phyloP scores from a whole-genome alignment of 2,329 filamentous ascomycete species.

The Incumbomyces delicatus region DNA sequence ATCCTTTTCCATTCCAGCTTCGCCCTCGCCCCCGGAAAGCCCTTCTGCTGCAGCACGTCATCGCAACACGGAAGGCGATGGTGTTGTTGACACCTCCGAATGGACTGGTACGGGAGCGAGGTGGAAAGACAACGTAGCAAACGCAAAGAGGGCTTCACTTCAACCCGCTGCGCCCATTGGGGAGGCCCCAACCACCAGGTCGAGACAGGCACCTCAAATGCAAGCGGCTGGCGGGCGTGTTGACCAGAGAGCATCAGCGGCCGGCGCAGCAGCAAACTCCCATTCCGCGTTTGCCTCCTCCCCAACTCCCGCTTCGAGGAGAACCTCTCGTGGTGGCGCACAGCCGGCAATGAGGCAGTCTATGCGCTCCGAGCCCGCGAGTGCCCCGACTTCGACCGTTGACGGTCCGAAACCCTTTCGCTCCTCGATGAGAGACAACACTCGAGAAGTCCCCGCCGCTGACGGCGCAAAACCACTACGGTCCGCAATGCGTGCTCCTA shows the following conservation, averaged over 20 bases:
- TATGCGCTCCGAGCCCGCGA: constrained; percentile 10
- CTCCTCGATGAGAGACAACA: background rate
- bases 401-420: background rate
- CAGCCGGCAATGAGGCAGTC: constrained; percentile 7
- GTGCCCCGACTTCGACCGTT: background rate
- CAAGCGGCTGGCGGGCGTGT: too few relatives aligned
- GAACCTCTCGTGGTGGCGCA: background rate
- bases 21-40: constrained; percentile 9
- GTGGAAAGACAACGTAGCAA: constrained; percentile 21
- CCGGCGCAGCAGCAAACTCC: background rate
- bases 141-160: constrained; percentile 8
- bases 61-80: background rate
- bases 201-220: too few relatives aligned
- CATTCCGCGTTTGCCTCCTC: constrained; percentile 10
- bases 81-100: constrained; percentile 10
- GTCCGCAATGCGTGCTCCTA: background rate
- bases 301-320: constrained; percentile 8
- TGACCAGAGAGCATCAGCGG: too few relatives aligned
- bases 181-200: background rate
- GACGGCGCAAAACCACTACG: background rate
- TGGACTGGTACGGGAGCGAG: constrained; percentile 24
- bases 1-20: constrained; percentile 11
- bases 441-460: background rate
- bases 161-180: constrained; percentile 2
- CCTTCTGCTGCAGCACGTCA: constrained; percentile 15